Percentiles rank a stretch among this genome's conserved stretches.
Evolutionary conservation across 192 early-diverging fungal species (phyloP).

Genomic region (Hyaloraphidium curvatum): DNA sequence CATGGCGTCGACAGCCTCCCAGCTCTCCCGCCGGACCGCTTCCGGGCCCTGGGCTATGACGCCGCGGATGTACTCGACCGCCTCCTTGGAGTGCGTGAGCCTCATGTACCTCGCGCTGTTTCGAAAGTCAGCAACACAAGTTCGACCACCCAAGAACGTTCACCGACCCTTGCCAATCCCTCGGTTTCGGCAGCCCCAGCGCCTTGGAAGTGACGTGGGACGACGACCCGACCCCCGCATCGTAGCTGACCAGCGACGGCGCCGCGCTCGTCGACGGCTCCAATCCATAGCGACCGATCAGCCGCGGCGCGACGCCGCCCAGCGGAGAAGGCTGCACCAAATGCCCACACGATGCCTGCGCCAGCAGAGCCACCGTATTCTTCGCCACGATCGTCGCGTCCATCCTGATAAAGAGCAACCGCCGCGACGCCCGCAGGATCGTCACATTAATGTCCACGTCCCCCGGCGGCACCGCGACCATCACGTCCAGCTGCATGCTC

Average conservation of each 20-base stretch:
- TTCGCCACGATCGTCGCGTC: background rate
- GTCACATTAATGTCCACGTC: background rate
- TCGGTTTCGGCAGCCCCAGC: background rate
- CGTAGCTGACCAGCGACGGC: background rate
- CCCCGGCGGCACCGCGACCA: background rate
- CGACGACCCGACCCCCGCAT: background rate
- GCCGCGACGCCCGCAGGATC: background rate
- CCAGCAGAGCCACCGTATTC: background rate
- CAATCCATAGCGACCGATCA: background rate
- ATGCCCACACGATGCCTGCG: background rate
- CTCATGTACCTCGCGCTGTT: background rate
- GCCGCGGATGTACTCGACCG: background rate
- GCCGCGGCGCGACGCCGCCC: background rate
- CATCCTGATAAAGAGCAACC: background rate
- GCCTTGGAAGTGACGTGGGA: background rate
- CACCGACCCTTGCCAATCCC: background rate
- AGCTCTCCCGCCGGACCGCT: background rate
- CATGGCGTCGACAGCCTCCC: background rate
- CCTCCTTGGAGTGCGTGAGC: background rate
- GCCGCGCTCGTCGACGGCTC: background rate
- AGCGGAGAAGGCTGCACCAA: background rate
- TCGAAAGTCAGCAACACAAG: no score
- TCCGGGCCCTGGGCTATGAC: background rate
- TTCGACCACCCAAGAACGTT: no score
- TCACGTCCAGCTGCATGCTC: background rate